A percentile compares a stretch with the other conserved stretches of the same genome.
phyloP scores from a whole-genome alignment of 768 basidiomycete species.

The Russula dissimulans region DNA sequence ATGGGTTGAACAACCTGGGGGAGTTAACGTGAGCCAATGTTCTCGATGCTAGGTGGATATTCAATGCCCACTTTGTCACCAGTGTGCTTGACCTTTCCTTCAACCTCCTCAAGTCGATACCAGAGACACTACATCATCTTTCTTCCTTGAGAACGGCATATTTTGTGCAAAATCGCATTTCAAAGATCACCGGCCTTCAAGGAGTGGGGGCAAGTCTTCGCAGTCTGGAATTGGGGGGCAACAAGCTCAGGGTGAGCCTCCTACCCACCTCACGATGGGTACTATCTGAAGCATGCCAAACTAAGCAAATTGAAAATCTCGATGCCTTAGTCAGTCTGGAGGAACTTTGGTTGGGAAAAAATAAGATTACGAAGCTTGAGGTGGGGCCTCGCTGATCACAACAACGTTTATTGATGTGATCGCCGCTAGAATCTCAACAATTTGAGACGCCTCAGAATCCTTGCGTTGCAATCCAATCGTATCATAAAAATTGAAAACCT shows the following conservation, averaged over 20 bases:
- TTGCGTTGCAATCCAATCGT: conserved; percentile 91
- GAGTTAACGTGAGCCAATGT: conserved; percentile 44
- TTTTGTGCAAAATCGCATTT: conserved; percentile 95
- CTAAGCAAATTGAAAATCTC: conserved; percentile 79
- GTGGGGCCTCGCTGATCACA: conserved; percentile 30
- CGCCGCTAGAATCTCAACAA: conserved; percentile 50
- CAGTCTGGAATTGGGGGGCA: conserved; percentile 90
- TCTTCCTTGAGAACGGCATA: conserved; percentile 67
- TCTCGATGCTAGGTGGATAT: background rate
- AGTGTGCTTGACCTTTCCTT: conserved; percentile 91
- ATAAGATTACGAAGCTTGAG: conserved; percentile 86
- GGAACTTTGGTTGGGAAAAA: conserved; percentile 96
- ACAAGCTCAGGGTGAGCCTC: conserved; percentile 72
- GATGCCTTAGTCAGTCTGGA: conserved; percentile 74
- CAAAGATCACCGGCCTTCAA: conserved; percentile 60
- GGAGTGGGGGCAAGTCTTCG: conserved; percentile 46
- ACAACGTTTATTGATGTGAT: background rate
- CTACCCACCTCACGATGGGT: background rate
- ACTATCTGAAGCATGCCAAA: background rate
- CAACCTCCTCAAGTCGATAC: conserved; percentile 72
- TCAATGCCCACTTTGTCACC: background rate
- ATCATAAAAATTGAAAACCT: conserved; percentile 82
- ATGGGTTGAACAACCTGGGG: conserved; percentile 49
- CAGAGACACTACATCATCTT: conserved; percentile 51
- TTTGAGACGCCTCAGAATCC: conserved; percentile 67